A percentile compares a stretch with the other conserved stretches of the same genome.
Evolutionary conservation across 164 flowering plant genomes (phyloP).

Genomic region (Vitis cinerea): DNA sequence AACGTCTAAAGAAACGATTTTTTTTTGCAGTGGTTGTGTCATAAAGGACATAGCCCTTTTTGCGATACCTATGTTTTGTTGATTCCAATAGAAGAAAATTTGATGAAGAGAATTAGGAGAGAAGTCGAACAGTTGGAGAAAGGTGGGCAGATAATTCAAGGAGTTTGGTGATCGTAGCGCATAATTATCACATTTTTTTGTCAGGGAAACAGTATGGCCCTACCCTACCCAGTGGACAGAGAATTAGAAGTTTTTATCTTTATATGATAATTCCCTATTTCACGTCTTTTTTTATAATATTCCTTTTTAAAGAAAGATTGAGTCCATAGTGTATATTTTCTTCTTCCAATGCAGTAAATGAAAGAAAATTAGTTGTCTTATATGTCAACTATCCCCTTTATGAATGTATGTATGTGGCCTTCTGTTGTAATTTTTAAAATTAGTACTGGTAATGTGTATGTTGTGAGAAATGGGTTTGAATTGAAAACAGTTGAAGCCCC

Average conservation of each 20-base stretch:
- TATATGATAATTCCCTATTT: background rate
- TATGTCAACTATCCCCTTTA: background rate
- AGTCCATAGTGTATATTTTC: slow-evolving; percentile 1
- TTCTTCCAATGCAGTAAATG: background rate
- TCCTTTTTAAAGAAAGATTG: too few species aligned
- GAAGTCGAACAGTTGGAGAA: background rate
- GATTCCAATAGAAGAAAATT: background rate
- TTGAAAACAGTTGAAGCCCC: too few species aligned
- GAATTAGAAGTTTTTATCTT: background rate
- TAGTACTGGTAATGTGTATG: too few species aligned
- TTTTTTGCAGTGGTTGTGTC: background rate
- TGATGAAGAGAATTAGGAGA: background rate
- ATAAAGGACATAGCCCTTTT: background rate
- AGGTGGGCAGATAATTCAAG: background rate
- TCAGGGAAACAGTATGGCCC: background rate
- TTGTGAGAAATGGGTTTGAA: too few species aligned
- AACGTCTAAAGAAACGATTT: background rate
- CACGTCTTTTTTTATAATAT: background rate
- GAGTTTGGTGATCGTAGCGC: background rate
- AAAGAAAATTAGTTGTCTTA: background rate
- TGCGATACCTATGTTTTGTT: background rate
- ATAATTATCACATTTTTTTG: background rate
- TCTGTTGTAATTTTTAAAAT: too few species aligned
- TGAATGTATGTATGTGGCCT: too few species aligned
- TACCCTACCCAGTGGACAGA: background rate